Conservation (phyloP, 306 rosid species). For the Sechiopsis laciniata region DNA sequence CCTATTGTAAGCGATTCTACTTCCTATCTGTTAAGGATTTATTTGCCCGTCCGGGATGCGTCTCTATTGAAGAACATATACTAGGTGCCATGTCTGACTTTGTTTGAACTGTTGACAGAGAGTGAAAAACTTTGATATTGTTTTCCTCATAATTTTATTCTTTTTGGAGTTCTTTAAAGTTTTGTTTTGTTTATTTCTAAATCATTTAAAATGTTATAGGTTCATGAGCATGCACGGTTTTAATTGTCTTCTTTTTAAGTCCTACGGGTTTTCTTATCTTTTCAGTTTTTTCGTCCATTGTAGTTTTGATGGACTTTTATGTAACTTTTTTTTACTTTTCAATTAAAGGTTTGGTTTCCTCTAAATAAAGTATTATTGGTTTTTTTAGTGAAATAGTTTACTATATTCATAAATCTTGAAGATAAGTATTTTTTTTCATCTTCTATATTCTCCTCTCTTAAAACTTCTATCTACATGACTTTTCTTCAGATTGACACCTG, state of each 20-base stretch:
- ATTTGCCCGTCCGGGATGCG: not conserved
- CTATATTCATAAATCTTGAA: not conserved
- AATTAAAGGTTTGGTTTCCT: no score
- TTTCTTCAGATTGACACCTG: slow-evolving; percentile 70
- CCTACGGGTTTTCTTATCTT: no score
- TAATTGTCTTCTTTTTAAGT: not conserved
- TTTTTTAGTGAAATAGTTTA: no score
- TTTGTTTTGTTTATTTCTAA: not conserved
- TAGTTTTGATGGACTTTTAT: no score
- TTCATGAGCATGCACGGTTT: not conserved
- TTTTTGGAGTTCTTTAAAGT: not conserved
- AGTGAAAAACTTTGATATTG: not conserved
- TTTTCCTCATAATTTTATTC: slow-evolving; percentile 6
- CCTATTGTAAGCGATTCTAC: slow-evolving; percentile 54
- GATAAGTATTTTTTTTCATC: not conserved
- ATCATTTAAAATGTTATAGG: no score
- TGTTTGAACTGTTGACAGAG: not conserved
- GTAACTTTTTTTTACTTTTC: no score
- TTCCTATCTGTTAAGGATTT: not conserved
- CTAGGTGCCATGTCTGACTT: not conserved
- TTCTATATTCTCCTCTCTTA: not conserved
- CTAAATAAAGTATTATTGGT: no score
- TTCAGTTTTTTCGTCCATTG: not conserved
- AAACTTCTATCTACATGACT: slow-evolving; percentile 3
- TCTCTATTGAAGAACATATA: not conserved